Percentiles rank a stretch among this genome's conserved stretches.
These are phyloP conservation scores for Colletotrichum sp. DNA, from an alignment of 2,329 filamentous ascomycete species.

Conservation along the genomic window DNA sequence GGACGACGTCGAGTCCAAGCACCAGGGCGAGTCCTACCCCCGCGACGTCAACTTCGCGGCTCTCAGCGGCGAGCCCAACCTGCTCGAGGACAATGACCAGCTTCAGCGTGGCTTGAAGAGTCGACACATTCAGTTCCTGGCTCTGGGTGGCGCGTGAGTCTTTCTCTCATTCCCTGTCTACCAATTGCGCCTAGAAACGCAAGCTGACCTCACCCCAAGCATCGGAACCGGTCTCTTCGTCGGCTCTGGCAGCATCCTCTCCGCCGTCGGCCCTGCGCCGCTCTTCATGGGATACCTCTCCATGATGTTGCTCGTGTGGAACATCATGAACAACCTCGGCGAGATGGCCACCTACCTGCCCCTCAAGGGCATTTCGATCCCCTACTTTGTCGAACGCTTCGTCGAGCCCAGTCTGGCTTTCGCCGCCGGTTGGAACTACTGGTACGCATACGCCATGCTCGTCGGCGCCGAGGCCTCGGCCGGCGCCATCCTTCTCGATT, in stretches of 20 bases:
- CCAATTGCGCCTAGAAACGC: not conserved
- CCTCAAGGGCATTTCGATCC: constrained; percentile 60
- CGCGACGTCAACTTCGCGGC: constrained; percentile 27
- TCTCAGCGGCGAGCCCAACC: constrained; percentile 30
- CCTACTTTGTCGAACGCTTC: constrained; percentile 61
- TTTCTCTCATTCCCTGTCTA: not conserved
- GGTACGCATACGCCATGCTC: constrained; percentile 65
- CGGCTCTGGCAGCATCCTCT: constrained; percentile 62
- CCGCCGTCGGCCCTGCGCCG: constrained; percentile 65
- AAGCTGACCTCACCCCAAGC: constrained; percentile 27
- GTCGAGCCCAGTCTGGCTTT: constrained; percentile 62
- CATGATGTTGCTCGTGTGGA: constrained; percentile 60
- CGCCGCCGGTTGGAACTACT: constrained; percentile 66
- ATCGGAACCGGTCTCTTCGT: constrained; percentile 71
- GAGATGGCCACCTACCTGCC: constrained; percentile 63
- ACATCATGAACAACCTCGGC: constrained; percentile 58
- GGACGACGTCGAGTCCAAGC: constrained; percentile 25
- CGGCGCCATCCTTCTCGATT: constrained; percentile 62
- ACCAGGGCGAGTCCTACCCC: constrained; percentile 22
- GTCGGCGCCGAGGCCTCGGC: constrained; percentile 64
- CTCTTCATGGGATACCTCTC: constrained; percentile 72
- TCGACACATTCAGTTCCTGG: constrained; percentile 66
- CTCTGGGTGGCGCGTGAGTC: constrained; percentile 53
- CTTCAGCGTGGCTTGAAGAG: constrained; percentile 63
- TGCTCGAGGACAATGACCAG: constrained; percentile 46